Evolutionary conservation across 176 grass and related monocot genomes (phyloP), one percentile per base, ranked within the genome.

Genomic region (Ensete ventricosum): DNA sequence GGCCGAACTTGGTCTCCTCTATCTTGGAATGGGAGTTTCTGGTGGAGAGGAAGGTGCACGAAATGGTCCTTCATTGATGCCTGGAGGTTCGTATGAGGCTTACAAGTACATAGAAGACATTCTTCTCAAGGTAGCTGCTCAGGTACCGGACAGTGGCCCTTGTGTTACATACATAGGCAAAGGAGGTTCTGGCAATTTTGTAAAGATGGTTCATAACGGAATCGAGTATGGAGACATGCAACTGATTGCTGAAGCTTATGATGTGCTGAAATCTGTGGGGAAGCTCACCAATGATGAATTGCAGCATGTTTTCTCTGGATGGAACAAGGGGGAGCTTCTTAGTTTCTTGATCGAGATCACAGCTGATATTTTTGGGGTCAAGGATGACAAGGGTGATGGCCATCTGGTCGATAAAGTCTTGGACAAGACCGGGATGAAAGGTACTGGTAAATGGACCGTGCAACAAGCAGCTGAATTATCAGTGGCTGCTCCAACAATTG

Each of bases 171-270:
- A 57, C 53, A 57, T 74, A 8, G 72, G 72, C 72, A 74, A 55
- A 34, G 72, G 72, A 9, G 72, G 72, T 43, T 74, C 72, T 10
- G 72, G 72, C 23, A 74, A 74, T 74, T 74, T 74, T 34, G 72
- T 74, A 29, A 74, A 74, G 72, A 74, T 74, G 72, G 7, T 74
- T 22, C 72, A 74, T 21, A 74, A 74, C 11, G 72, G 72, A 26
- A 74, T 74, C 9, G 72, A 74, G 53, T 74, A 74, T 57, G 72
- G 72, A 54, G 72, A 74, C 72, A 74, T 74, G 72, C 72, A 74
- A 23, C 72, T 74, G 72, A 74, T 74, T 58, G 72, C 72, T n/a
- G 72, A 74, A 58, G 72, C 53, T 57, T 74, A 74, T 11, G 72
- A 74, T 74, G 72, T 74, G 29, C 27, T 74, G 24, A 74, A 43